phyloP scores from a whole-genome alignment of 441 rosid genomes.

The Viola pubescens region DNA sequence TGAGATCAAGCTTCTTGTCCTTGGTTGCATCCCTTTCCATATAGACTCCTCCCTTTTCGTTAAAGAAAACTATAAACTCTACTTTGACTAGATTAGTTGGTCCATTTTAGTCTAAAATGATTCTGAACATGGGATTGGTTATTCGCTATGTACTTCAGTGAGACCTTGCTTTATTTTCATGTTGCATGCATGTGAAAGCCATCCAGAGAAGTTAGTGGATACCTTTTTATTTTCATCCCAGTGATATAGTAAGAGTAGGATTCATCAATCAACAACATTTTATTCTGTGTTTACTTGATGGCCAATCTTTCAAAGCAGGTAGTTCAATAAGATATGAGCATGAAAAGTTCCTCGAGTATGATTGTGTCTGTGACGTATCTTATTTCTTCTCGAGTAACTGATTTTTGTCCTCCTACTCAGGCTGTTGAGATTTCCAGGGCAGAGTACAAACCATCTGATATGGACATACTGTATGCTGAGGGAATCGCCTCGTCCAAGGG shows the following conservation, averaged over 20 bases:
- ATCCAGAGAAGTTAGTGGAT: too few species aligned
- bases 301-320: too few species aligned
- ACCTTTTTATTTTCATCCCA: too few species aligned
- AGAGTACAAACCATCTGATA: slow-evolving; percentile 89
- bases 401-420: slow-evolving; percentile 26
- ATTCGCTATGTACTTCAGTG: background rate
- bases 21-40: background rate
- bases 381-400: too few species aligned
- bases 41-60: background rate
- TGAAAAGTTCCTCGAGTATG: too few species aligned
- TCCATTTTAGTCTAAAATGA: background rate
- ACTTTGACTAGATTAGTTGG: background rate
- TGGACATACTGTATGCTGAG: slow-evolving; percentile 85
- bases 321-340: too few species aligned
- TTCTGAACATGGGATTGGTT: background rate
- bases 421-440: slow-evolving; percentile 59
- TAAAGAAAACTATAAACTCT: background rate
- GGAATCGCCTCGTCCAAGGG: slow-evolving; percentile 89
- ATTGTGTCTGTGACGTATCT: too few species aligned
- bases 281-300: too few species aligned
- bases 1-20: slow-evolving; percentile 24
- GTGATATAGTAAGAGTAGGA: too few species aligned
- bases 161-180: slow-evolving; percentile 9
- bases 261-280: too few species aligned
- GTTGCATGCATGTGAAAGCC: too few species aligned